phyloP scores from a whole-genome alignment of 345 rosid species.

The Conringia planisiliqua region DNA sequence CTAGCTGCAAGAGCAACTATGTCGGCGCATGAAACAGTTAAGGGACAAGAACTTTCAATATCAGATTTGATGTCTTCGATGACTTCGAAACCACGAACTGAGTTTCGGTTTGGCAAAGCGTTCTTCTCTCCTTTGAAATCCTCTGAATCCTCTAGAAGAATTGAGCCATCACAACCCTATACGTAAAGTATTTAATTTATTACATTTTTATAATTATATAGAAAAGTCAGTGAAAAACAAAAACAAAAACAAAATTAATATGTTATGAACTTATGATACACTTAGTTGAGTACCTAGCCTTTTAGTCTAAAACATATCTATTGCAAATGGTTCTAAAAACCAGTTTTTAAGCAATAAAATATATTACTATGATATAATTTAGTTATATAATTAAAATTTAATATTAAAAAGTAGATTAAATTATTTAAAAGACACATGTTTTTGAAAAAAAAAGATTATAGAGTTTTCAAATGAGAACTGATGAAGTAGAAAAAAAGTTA shows the following conservation, averaged over 20 bases:
- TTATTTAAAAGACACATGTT: no score
- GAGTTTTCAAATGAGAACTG: no score
- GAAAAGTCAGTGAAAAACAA: background rate
- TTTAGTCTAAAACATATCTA: no score
- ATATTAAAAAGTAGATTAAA: no score
- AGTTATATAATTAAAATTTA: no score
- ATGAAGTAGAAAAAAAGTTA: no score
- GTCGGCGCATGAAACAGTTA: slow-evolving; percentile 71
- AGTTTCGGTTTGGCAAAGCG: slow-evolving; percentile 63
- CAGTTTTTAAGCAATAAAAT: no score
- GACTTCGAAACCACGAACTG: slow-evolving; percentile 70
- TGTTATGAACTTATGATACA: no score
- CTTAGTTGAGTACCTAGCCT: background rate
- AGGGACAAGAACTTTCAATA: slow-evolving; percentile 64
- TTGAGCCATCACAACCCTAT: slow-evolving; percentile 79
- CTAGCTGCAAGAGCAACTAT: slow-evolving; percentile 79
- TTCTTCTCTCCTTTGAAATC: slow-evolving; percentile 68
- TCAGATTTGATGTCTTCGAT: slow-evolving; percentile 67
- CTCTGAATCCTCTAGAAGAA: slow-evolving; percentile 65
- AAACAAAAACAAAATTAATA: no score
- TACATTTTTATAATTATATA: background rate
- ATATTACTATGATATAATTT: no score
- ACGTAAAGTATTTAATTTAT: background rate
- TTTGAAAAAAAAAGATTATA: no score
- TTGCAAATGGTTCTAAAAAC: no score